These are phyloP conservation scores for Cetraspora pellucida DNA, from an alignment of 192 early-diverging fungal genomes.

Conservation along the genomic window DNA sequence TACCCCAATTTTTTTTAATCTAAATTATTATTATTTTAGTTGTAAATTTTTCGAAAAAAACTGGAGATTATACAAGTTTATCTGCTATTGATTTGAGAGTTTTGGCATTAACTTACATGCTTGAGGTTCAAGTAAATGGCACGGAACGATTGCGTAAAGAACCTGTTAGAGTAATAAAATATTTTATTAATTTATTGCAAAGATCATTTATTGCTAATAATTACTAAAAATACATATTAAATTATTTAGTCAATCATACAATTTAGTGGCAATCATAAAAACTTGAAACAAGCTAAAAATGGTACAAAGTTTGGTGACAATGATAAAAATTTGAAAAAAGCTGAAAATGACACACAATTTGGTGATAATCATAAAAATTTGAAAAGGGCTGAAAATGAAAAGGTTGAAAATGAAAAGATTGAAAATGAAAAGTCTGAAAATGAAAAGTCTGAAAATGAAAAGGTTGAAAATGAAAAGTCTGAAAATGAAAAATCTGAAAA, in stretches of 20 bases:
- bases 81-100: constrained; percentile 86
- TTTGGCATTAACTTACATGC: constrained; percentile 84
- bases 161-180: constrained; percentile 45
- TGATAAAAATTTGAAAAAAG: too few species aligned
- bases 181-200: background rate
- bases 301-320: too few species aligned
- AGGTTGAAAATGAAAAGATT: too few species aligned
- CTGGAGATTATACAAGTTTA: constrained; percentile 86
- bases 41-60: constrained; percentile 82
- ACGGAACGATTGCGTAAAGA: constrained; percentile 69
- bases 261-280: too few species aligned
- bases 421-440: too few species aligned
- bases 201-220: background rate
- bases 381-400: too few species aligned
- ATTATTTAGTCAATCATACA: background rate
- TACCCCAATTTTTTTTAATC: background rate
- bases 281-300: too few species aligned
- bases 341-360: too few species aligned
- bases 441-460: too few species aligned
- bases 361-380: too few species aligned
- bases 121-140: constrained; percentile 82
- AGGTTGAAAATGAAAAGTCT: constrained; percentile 8
- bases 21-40: constrained; percentile 50
- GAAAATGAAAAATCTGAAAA: constrained; percentile 20
- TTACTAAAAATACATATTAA: background rate